These are phyloP conservation scores for Prunus persica DNA, from an alignment of 306 rosid species.

Conservation along the genomic window Prunus_persica_NCBIv2 NC_034011.1:2815501-2816000, in stretches of 20 bases:
- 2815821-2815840: neutral
- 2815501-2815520: neutral
- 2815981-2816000: too few relatives aligned
- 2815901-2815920: too few relatives aligned
- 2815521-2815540: neutral
- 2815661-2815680: neutral
- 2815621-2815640: neutral
- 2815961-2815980: too few relatives aligned
- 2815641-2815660: neutral
- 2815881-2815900: too few relatives aligned
- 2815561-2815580: neutral
- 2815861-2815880: neutral
- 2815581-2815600: neutral
- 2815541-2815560: neutral
- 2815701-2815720: neutral
- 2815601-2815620: neutral
- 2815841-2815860: neutral
- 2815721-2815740: neutral
- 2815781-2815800: neutral
- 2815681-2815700: neutral
- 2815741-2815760: neutral
- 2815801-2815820: neutral
- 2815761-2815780: neutral
- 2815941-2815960: too few relatives aligned
- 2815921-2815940: too few relatives aligned